Evolutionary conservation across 306 rosid species (phyloP), one percentile per base, ranked within the genome.

Genomic region (Purshia tridentata): DNA sequence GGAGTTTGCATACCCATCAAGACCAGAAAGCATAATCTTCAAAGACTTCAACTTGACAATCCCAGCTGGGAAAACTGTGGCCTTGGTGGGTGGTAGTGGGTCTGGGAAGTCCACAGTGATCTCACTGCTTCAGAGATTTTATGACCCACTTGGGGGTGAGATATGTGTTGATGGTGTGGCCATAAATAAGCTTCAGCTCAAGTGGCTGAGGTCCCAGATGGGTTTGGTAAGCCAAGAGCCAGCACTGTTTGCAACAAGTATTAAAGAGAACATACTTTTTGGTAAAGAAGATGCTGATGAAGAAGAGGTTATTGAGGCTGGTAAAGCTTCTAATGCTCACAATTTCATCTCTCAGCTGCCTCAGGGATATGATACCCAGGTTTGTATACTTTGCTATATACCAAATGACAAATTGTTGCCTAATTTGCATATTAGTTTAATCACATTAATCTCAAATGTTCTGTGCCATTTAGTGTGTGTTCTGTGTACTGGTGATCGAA

Each of bases 171-270:
- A 94, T 54, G 97, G 98, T 19, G 84, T 94, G 20, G 72, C 80
- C 44, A 83, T 88, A 45, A 72, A 83, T 4, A 85, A 54, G 81
- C 56, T 90, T 50, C 96, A 89, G 64, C 86, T 94, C 19, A 88
- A 88, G 73, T 91, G 98, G 98, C 41, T 94, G 22, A 84, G 98
- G 48, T 91, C 95, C 6, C 95, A 91, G 37, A 86, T 94, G 97
- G 98, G 98, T 0, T 69, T 94, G 79, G 97, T 94, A 8, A 94
- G 98, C 72, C 98, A 94, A 66, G 98, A 94, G 70, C 98, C 98
- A 8, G 94, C 90, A 4, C 82, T 94, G 1, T 94, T 94, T 66
- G 98, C 91, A 3, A 91, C 98, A 3, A 82, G 81, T 58, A 89
- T 94, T 69, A 89, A 72, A 37, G 96, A 94, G 80, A 94, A 94